phyloP scores from a whole-genome alignment of 75 land plant genomes.

The Azolla pinnata region DNA sequence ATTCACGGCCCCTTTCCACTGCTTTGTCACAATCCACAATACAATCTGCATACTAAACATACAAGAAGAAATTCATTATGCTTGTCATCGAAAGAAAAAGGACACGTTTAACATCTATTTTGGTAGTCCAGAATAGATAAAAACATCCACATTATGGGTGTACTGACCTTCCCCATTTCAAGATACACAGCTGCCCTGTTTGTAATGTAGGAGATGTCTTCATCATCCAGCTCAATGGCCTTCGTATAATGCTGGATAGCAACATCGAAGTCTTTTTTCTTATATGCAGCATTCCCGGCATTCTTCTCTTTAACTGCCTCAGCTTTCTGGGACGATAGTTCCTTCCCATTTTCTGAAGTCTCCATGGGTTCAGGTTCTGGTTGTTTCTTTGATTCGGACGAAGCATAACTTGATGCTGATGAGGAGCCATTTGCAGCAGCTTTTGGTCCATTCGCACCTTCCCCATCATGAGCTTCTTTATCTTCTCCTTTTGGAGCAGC shows the following conservation, averaged over 20 bases:
- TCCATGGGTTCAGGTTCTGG: constrained; percentile 79
- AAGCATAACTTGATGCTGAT: background rate
- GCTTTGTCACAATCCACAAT: constrained; percentile 91
- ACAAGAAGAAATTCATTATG: background rate
- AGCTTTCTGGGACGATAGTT: constrained; percentile 43
- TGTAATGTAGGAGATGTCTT: constrained; percentile 88
- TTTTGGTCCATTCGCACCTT: constrained; percentile 5
- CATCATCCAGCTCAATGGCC: constrained; percentile 80
- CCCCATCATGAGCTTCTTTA: constrained; percentile 19
- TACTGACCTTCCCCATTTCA: constrained; percentile 79
- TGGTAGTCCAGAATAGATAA: too few species aligned
- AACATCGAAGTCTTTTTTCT: constrained; percentile 82
- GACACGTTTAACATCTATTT: background rate
- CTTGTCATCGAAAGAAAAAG: background rate
- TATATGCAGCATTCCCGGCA: constrained; percentile 87
- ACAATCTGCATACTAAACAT: constrained; percentile 70
- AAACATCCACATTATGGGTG: background rate
- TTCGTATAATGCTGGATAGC: constrained; percentile 70
- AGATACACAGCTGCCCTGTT: constrained; percentile 93
- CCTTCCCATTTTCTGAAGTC: constrained; percentile 56
- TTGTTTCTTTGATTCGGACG: constrained; percentile 9
- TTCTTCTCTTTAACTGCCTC: constrained; percentile 88
- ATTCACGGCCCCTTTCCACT: constrained; percentile 82
- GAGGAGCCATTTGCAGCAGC: constrained; percentile 9
- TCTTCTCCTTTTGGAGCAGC: constrained; percentile 30